These are phyloP conservation scores for Psophocarpus tetragonolobus DNA, from an alignment of 306 rosid genomes.

Conservation along the genomic window DNA sequence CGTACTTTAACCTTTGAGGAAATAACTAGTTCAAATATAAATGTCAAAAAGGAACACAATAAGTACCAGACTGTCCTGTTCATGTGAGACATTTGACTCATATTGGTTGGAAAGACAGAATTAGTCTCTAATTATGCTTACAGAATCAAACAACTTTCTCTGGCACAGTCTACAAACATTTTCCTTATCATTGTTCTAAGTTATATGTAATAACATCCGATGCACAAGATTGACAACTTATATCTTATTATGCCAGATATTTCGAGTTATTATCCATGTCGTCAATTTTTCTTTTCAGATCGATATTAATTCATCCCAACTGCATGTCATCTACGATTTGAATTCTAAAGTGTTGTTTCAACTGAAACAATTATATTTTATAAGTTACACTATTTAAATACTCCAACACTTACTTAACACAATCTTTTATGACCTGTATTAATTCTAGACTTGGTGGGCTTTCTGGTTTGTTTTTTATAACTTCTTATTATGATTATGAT, in stretches of 20 bases:
- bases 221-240: no score
- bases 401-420: background rate
- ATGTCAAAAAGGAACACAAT: background rate
- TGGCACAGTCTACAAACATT: conserved; percentile 20
- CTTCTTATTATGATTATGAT: no score
- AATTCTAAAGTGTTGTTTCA: no score
- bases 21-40: background rate
- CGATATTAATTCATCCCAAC: no score
- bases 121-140: conserved; percentile 26
- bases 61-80: conserved; percentile 11
- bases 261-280: no score
- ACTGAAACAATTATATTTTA: no score
- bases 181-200: conserved; percentile 17
- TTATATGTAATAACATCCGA: conserved; percentile 9
- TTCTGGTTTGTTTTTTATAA: no score
- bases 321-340: no score
- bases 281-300: no score
- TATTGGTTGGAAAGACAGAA: conserved; percentile 26
- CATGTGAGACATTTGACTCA: conserved; percentile 36
- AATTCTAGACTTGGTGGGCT: background rate
- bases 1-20: background rate
- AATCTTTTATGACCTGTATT: background rate
- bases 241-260: no score
- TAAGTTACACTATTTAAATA: no score
- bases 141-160: conserved; percentile 43